A percentile compares a stretch with the other conserved stretches of the same genome.
These are phyloP conservation scores for Hura crepitans DNA, from an alignment of 441 rosid species.

Conservation along the genomic window DNA sequence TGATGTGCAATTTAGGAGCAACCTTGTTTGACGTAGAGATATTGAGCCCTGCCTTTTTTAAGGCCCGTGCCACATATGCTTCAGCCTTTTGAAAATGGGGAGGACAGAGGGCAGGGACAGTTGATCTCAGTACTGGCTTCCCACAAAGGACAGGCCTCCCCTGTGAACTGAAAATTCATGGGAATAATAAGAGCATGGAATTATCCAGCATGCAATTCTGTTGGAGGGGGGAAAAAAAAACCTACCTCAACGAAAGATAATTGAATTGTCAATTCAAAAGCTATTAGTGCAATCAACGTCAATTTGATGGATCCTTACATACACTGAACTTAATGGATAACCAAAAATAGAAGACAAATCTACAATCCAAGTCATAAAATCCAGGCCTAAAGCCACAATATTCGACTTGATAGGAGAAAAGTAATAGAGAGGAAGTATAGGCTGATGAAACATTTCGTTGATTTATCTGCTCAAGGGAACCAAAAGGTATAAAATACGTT, in stretches of 20 bases:
- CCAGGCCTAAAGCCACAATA: background rate
- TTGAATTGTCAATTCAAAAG: background rate
- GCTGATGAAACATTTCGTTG: no score
- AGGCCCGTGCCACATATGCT: slow-evolving; percentile 51
- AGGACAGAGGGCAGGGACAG: slow-evolving; percentile 58
- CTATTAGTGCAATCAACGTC: background rate
- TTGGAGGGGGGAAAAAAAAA: background rate
- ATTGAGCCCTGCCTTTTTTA: slow-evolving; percentile 67
- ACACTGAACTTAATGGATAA: background rate
- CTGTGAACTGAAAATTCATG: slow-evolving; percentile 31
- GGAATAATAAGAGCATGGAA: background rate
- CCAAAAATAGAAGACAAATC: background rate
- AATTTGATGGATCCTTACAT: background rate
- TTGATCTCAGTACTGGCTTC: slow-evolving; percentile 65
- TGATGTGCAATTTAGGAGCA: slow-evolving; percentile 73
- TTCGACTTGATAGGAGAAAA: background rate
- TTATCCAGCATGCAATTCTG: background rate
- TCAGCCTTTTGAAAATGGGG: slow-evolving; percentile 70
- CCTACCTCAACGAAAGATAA: background rate
- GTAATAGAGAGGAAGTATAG: background rate
- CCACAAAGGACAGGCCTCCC: slow-evolving; percentile 43
- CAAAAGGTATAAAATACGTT: background rate
- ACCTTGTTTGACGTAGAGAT: slow-evolving; percentile 56
- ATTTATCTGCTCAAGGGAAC: background rate
- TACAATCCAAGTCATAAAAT: background rate